Evolutionary conservation across 2,329 filamentous ascomycete species (phyloP).

Genomic region (Fusarium succisae): DNA sequence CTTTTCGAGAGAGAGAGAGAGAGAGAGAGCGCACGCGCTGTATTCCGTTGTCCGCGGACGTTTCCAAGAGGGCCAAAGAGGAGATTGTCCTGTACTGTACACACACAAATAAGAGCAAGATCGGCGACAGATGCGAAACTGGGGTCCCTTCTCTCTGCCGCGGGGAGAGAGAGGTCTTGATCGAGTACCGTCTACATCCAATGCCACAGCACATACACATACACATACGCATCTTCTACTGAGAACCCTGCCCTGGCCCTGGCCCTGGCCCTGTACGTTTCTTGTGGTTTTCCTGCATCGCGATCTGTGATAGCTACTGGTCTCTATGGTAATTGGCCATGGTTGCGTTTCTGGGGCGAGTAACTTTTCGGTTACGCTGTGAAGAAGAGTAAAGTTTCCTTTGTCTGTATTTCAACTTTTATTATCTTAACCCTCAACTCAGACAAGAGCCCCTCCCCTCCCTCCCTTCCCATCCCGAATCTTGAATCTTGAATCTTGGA

Average conservation of each 20-base stretch:
- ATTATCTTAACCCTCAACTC: neutral
- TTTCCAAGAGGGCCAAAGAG: neutral
- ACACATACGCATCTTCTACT: constrained; percentile 1
- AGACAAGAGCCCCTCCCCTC: neutral
- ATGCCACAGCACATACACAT: neutral
- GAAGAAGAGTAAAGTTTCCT: neutral
- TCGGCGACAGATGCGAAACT: constrained; percentile 19
- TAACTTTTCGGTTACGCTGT: neutral
- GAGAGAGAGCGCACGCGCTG: neutral
- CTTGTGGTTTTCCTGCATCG: constrained; percentile 15
- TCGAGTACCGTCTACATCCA: constrained; percentile 22
- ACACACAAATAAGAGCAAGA: constrained; percentile 5
- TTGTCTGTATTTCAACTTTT: neutral
- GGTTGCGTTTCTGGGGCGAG: constrained; percentile 1
- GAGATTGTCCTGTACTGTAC: neutral
- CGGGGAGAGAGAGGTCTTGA: constrained; percentile 8
- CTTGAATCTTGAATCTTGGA: neutral
- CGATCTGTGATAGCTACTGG: constrained; percentile 15
- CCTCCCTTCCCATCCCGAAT: neutral
- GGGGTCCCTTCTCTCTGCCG: constrained; percentile 6
- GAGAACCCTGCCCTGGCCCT: neutral
- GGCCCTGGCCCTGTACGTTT: neutral
- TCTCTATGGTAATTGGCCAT: constrained; percentile 16
- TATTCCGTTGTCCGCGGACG: neutral
- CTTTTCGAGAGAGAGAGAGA: neutral